phyloP scores from a whole-genome alignment of 768 basidiomycete species.

The Cystofilobasidium macerans region DNA sequence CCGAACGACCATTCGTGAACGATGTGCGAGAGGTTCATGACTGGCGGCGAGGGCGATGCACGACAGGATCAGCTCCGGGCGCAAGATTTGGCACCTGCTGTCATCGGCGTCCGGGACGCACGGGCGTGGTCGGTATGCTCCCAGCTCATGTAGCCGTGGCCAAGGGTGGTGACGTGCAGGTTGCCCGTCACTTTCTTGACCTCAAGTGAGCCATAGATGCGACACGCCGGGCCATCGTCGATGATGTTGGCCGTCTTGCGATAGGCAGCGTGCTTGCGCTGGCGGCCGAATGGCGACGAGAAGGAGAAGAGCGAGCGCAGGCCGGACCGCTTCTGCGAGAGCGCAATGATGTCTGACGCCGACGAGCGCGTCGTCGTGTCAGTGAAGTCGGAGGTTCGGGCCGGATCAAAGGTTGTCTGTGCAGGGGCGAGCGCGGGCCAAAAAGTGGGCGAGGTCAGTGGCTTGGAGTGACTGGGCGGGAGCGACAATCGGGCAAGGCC shows the following conservation, averaged over 20 bases:
- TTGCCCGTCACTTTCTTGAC: constrained; percentile 92
- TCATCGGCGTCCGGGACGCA: constrained; percentile 39
- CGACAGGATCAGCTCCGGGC: no score
- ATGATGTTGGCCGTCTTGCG: constrained; percentile 27
- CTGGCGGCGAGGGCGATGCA: constrained; percentile 44
- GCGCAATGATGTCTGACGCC: constrained; percentile 16
- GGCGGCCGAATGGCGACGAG: neutral
- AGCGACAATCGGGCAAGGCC: neutral
- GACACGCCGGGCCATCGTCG: constrained; percentile 62
- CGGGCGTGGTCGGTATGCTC: constrained; percentile 78
- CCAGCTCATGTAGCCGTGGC: constrained; percentile 75
- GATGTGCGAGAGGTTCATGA: constrained; percentile 93
- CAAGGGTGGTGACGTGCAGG: constrained; percentile 83
- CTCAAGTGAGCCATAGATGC: constrained; percentile 67
- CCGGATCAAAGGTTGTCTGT: constrained; percentile 23
- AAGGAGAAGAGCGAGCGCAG: constrained; percentile 8
- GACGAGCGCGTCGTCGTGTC: constrained; percentile 4
- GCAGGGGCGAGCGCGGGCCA: neutral
- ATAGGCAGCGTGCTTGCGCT: constrained; percentile 12
- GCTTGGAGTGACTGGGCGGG: neutral
- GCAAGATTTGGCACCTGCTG: no score
- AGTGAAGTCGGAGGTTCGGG: constrained; percentile 2
- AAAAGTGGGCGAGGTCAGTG: neutral
- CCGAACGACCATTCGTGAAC: constrained; percentile 97
- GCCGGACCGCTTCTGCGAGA: constrained; percentile 5